Conservation (phyloP, 139 green algal species). For the Pleodorina starrii region DNA sequence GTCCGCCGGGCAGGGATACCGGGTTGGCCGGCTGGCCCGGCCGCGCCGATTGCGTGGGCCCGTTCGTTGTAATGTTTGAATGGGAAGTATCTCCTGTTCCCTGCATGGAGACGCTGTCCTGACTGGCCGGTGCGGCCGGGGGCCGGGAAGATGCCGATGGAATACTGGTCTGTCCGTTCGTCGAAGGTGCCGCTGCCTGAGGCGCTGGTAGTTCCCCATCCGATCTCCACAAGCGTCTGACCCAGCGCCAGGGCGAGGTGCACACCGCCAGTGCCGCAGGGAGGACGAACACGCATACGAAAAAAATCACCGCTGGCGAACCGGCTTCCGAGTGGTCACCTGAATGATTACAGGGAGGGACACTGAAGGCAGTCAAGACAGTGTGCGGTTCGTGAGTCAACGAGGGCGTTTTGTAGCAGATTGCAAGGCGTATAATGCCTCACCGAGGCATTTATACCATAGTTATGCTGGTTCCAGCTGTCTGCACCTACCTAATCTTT, state of each 20-base stretch:
- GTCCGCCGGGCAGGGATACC: neutral
- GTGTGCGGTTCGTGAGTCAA: no score
- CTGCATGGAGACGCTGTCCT: neutral
- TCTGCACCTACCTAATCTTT: no score
- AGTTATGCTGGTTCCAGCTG: no score
- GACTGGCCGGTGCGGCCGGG: neutral
- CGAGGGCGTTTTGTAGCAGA: no score
- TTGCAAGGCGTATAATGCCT: no score
- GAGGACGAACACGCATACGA: neutral
- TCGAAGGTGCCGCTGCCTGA: no score
- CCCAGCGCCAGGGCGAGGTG: neutral
- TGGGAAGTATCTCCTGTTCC: neutral
- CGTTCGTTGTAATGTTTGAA: neutral
- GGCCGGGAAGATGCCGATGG: no score
- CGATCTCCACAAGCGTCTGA: neutral
- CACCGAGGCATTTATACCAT: no score
- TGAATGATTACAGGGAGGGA: no score
- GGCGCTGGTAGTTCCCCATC: no score
- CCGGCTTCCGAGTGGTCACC: neutral
- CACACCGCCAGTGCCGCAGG: neutral
- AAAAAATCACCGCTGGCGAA: neutral
- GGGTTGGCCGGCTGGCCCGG: constrained; percentile 21
- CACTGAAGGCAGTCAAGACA: no score
- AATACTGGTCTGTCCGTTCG: no score
- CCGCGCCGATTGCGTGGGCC: neutral